phyloP scores from a whole-genome alignment of 2,329 filamentous ascomycete species.

The Penicillium nordicum region DNA sequence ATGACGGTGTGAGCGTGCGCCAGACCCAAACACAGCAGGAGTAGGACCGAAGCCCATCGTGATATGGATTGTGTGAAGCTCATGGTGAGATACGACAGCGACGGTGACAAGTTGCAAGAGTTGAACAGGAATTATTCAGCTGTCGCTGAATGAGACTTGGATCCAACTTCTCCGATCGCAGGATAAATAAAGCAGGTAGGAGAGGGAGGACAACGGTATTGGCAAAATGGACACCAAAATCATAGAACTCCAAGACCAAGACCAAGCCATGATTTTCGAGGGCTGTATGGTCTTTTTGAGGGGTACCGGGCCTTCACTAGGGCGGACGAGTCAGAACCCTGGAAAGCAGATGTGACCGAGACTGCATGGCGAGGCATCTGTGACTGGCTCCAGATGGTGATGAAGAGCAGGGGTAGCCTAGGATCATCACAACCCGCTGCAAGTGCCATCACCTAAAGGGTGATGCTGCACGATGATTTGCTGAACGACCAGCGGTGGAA shows the following conservation, averaged over 20 bases:
- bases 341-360: conserved; percentile 30
- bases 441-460: conserved; percentile 31
- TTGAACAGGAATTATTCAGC: conserved; percentile 2
- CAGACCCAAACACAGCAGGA: conserved; percentile 37
- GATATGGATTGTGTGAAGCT: conserved; percentile 25
- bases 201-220: neutral
- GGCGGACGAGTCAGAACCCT: conserved; percentile 29
- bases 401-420: conserved; percentile 17
- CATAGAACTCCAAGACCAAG: conserved; percentile 18
- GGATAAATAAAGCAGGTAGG: neutral
- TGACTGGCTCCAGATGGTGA: conserved; percentile 12
- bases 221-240: conserved; percentile 10
- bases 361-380: conserved; percentile 24
- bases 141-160: neutral
- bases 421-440: conserved; percentile 28
- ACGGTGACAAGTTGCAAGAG: conserved; percentile 4
- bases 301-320: conserved; percentile 21
- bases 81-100: conserved; percentile 26
- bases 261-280: conserved; percentile 22
- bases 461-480: conserved; percentile 25
- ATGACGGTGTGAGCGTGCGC: conserved; percentile 68
- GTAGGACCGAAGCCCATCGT: conserved; percentile 27
- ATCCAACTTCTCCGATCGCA: neutral
- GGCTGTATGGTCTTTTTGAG: conserved; percentile 33
- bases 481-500: conserved; percentile 21